These are phyloP conservation scores for Herpetomonas tarakana DNA, from an alignment of 208 protist genomes.

Conservation along the genomic window DNA sequence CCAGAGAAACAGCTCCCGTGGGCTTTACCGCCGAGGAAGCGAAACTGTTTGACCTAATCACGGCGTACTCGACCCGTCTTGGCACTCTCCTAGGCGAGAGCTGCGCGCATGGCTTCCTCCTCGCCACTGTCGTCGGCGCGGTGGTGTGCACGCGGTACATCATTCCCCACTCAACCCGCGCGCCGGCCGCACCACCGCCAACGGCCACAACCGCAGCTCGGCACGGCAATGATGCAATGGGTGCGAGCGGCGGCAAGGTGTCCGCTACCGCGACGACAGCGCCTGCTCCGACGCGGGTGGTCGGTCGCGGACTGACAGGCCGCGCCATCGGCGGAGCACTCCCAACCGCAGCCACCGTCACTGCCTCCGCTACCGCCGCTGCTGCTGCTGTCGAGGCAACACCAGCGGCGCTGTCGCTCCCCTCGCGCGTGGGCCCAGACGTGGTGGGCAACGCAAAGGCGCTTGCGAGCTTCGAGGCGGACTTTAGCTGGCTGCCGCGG, in stretches of 20 bases:
- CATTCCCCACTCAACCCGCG: slow-evolving; percentile 24
- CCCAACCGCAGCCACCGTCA: background rate
- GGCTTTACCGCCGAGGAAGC: too few species aligned
- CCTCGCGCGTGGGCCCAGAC: too few species aligned
- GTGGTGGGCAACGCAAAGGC: too few species aligned
- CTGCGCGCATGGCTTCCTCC: slow-evolving; percentile 40
- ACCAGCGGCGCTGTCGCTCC: too few species aligned
- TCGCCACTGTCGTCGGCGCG: slow-evolving; percentile 40
- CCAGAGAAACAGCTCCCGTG: too few species aligned
- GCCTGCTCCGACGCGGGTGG: background rate
- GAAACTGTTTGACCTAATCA: slow-evolving; percentile 23
- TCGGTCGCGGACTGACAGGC: background rate
- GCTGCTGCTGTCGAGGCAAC: too few species aligned
- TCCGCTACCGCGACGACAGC: background rate
- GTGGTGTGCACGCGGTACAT: slow-evolving; percentile 49
- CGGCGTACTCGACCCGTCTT: slow-evolving; percentile 24
- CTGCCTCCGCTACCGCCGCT: too few species aligned
- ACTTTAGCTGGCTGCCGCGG: background rate
- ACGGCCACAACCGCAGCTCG: background rate
- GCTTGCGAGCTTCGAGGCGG: too few species aligned
- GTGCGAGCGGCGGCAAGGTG: too few species aligned
- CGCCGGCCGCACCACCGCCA: slow-evolving; percentile 1
- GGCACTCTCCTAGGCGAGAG: slow-evolving; percentile 39
- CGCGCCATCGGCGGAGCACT: background rate
- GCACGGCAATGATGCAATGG: too few species aligned